Evolutionary conservation across 2,329 filamentous ascomycete species (phyloP).

Genomic region (Leptographium wingfieldii): DNA sequence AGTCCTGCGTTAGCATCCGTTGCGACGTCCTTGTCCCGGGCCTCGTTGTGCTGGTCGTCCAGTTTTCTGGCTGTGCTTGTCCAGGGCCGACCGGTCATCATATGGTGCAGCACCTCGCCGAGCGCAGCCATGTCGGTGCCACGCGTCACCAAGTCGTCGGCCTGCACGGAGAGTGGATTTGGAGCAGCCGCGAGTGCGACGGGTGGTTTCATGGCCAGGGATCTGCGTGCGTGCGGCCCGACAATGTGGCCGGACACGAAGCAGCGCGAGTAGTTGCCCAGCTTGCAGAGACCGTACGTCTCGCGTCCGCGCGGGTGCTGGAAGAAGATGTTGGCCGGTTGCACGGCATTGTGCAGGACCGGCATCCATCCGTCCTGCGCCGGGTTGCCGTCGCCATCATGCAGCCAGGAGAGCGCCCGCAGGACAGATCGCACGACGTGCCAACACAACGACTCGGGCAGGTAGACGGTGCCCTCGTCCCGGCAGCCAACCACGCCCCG

Average conservation of each 20-base stretch:
- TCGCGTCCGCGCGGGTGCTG: conserved; percentile 33
- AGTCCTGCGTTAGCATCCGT: background rate
- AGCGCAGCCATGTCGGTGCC: conserved; percentile 26
- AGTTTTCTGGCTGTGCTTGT: background rate
- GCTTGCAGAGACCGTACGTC: conserved; percentile 40
- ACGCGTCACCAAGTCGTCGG: conserved; percentile 2
- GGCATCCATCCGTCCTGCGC: conserved; percentile 28
- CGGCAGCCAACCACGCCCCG: background rate
- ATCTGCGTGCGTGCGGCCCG: background rate
- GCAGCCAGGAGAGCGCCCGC: conserved; percentile 38
- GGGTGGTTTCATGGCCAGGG: conserved; percentile 15
- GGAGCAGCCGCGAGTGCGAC: background rate
- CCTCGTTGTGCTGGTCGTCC: background rate
- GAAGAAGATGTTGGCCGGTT: conserved; percentile 36
- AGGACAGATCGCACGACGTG: conserved; percentile 37
- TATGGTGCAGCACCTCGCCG: conserved; percentile 25
- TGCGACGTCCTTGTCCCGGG: background rate
- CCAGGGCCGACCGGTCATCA: conserved; percentile 25
- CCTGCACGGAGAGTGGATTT: background rate
- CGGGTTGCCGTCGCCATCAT: conserved; percentile 28
- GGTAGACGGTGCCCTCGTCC: conserved; percentile 16
- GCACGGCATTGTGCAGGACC: conserved; percentile 36
- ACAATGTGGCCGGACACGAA: conserved; percentile 25
- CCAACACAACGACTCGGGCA: conserved; percentile 43
- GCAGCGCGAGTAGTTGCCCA: conserved; percentile 33